Percentiles rank a stretch among this genome's conserved stretches.
Conservation (phyloP, 2,329 filamentous ascomycete genomes). For the Phaeosphaeriaceae sp. region DNA sequence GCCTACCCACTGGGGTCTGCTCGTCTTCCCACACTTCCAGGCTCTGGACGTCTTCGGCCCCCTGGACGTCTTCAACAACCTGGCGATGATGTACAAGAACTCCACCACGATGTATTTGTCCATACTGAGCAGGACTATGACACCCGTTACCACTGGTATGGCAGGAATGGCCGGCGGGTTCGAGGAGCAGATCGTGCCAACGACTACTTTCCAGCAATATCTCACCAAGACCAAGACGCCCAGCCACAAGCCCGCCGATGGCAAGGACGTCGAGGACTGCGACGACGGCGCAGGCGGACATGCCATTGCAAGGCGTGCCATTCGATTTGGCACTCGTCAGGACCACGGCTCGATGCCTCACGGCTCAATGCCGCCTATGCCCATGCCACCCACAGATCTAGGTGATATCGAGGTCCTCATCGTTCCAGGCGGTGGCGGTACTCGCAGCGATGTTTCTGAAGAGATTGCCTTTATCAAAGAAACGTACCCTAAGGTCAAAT, state of each 20-base stretch:
- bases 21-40: constrained; percentile 33
- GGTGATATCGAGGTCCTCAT: constrained; percentile 67
- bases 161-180: constrained; percentile 28
- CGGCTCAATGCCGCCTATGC: constrained; percentile 10
- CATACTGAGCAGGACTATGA: constrained; percentile 34
- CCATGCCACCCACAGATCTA: constrained; percentile 6
- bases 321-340: constrained; percentile 6
- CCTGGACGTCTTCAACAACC: constrained; percentile 53
- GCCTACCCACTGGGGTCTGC: constrained; percentile 32
- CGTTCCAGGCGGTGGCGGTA: constrained; percentile 69
- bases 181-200: constrained; percentile 54
- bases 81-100: constrained; percentile 35
- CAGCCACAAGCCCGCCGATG: neutral
- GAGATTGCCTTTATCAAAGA: constrained; percentile 59
- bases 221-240: constrained; percentile 40
- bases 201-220: constrained; percentile 61
- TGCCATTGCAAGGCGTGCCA: constrained; percentile 14
- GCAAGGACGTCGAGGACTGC: neutral
- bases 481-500: constrained; percentile 57
- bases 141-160: constrained; percentile 36
- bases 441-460: constrained; percentile 36
- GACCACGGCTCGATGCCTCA: constrained; percentile 9
- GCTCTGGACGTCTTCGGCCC: constrained; percentile 53
- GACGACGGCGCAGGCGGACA: constrained; percentile 15
- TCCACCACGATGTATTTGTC: constrained; percentile 33